Evolutionary conservation across 306 rosid genomes (phyloP), one percentile per base, ranked within the genome.

Genomic region (Quercus suber): DNA sequence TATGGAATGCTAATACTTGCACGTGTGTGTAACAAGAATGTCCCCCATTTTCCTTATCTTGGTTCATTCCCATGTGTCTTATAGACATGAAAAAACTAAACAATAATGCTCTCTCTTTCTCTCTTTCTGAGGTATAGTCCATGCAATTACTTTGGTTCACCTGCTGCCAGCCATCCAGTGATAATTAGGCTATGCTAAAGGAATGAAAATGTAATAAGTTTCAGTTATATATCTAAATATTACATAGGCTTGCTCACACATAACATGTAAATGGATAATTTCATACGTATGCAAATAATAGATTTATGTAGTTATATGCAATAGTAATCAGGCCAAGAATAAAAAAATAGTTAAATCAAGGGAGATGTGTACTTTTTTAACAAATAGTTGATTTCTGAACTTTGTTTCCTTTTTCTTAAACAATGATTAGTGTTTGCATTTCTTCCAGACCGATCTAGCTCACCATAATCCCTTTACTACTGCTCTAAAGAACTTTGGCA

Each of bases 401-500:
- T 10, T 37, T 10, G 20, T 20, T 23, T 67, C 53, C 51, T 21
- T 55, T 12, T 57, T 9, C 25, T 25, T 59, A 81, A 25, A 37
- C 58, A 53, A 43, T 79, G 59, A 18, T 65, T 49, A 31, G 70
- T 17, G 55, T 55, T 19, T 63, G 55, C 25, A 23, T 73, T 80
- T 83, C 41, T 19, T 75, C 68, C 91, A 91, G 96, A 89, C 88
- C 49, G 87, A 87, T 86, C 78, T 91, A 23, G 93, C 92, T 23
- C 90, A 81, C 27, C 86, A 82, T 6, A 86, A 71, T 81, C 87
- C 84, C 35, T 89, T 87, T 49, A 87, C 93, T 13, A 8, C 57
- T 55, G 83, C 93, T 75, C 76, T 89, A 84, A 91, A 68, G 87
- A 87, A 84, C 73, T 45, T 91, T 0, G 89, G 96, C 55, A 82